Conservation (phyloP, 1,139 yeast species). For the Debaryomyces sp. region DNA sequence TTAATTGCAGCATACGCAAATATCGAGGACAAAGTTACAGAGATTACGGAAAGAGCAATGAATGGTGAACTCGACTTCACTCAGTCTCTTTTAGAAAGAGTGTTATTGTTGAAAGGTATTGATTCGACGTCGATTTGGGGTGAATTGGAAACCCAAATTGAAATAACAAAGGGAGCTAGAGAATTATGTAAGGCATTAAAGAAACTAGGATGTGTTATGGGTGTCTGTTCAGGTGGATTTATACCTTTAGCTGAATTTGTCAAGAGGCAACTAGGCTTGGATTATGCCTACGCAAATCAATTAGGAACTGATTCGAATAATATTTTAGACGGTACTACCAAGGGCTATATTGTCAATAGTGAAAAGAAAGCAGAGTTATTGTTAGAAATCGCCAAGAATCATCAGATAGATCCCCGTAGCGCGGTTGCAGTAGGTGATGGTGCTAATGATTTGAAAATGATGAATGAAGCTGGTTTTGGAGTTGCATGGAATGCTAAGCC, state of each 20-base stretch:
- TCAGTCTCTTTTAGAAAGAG: slow-evolving; percentile 77
- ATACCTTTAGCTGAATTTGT: slow-evolving; percentile 83
- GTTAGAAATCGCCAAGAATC: slow-evolving; percentile 64
- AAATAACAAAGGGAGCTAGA: slow-evolving; percentile 80
- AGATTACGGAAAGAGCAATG: slow-evolving; percentile 94
- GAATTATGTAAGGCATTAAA: slow-evolving; percentile 69
- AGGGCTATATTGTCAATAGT: slow-evolving; percentile 89
- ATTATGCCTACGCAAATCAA: slow-evolving; percentile 87
- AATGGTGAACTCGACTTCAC: slow-evolving; percentile 94
- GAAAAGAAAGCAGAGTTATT: slow-evolving; percentile 76
- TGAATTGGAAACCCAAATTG: slow-evolving; percentile 67
- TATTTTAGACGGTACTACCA: slow-evolving; percentile 53
- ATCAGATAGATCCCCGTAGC: slow-evolving; percentile 55
- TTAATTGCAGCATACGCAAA: slow-evolving; percentile 69
- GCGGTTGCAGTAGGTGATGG: slow-evolving; percentile 97
- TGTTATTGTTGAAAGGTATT: slow-evolving; percentile 76
- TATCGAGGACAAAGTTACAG: slow-evolving; percentile 37
- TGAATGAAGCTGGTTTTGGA: slow-evolving; percentile 91
- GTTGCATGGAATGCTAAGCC: slow-evolving; percentile 99
- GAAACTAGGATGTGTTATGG: slow-evolving; percentile 65
- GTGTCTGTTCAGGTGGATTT: slow-evolving; percentile 95
- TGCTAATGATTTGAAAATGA: slow-evolving; percentile 92
- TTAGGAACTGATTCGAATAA: slow-evolving; percentile 58
- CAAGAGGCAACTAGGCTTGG: slow-evolving; percentile 67
- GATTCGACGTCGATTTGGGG: slow-evolving; percentile 75